Conservation (phyloP, 1,139 yeast genomes). For the Hanseniaspora gamundiae region DNA sequence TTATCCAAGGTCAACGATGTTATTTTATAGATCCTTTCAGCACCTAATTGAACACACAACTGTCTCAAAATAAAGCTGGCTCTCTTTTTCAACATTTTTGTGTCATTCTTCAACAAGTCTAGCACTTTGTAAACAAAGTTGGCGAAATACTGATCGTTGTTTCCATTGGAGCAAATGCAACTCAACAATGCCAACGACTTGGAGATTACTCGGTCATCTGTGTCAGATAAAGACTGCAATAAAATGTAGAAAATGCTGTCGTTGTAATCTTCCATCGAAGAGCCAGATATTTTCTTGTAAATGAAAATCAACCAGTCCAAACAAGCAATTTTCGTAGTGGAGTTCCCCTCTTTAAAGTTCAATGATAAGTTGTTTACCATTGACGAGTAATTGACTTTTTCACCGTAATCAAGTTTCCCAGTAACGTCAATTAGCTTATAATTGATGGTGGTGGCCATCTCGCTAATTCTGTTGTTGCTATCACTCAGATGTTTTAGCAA, state of each 20-base stretch:
- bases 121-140: slow-evolving; percentile 65
- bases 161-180: slow-evolving; percentile 59
- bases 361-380: slow-evolving; percentile 48
- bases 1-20: slow-evolving; percentile 64
- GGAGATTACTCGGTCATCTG: slow-evolving; percentile 74
- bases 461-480: slow-evolving; percentile 32
- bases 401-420: slow-evolving; percentile 21
- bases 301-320: slow-evolving; percentile 85
- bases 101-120: slow-evolving; percentile 53
- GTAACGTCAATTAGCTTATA: slow-evolving; percentile 37
- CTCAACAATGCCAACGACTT: slow-evolving; percentile 54
- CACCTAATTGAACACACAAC: slow-evolving; percentile 66
- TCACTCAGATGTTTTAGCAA: slow-evolving; percentile 45
- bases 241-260: slow-evolving; percentile 68
- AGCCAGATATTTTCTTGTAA: slow-evolving; percentile 54
- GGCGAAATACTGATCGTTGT: slow-evolving; percentile 62
- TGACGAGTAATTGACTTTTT: slow-evolving; percentile 40
- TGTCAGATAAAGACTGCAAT: slow-evolving; percentile 70
- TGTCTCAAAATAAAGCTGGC: slow-evolving; percentile 82
- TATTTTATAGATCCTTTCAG: slow-evolving; percentile 74
- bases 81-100: slow-evolving; percentile 51
- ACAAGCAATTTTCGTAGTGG: slow-evolving; percentile 72
- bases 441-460: slow-evolving; percentile 32
- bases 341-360: slow-evolving; percentile 59
- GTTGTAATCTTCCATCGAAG: slow-evolving; percentile 43